Base-by-base conservation (phyloP, 1,139 yeast species). In the Geotrichum klebahnii region DNA sequence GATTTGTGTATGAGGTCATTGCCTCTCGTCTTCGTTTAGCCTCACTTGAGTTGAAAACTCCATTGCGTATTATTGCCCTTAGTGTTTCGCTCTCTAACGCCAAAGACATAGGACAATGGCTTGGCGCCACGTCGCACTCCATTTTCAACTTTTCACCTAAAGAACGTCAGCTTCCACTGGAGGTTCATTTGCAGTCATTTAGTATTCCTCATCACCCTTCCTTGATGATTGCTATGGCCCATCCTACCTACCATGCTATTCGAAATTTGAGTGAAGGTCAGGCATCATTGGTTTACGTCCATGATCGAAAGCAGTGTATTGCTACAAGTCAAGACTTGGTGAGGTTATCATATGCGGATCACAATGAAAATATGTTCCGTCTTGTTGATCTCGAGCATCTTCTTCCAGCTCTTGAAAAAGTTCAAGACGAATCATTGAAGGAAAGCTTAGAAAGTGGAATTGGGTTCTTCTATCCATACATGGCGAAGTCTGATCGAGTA, bases 51-150 rank as follows among this genome's bases (percentile, higher is more conserved):
- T 64, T 82, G 12, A 82, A 81, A 26, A 70, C 67, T 1, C 58
- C 59, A 59, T 65, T 4, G 59, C 71, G 97, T 55, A 68, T 88
- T 28, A 76, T 92, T 20, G 90, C 79, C 0, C 67, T 92, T 14
- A 74, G 87, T 1, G 74, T 80, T 1, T 80, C 96, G 0, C 65
- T 90, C 33, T 79, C 94, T 0, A 84, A 84, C 62, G 87, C 84
- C 3, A 74, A 79, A 50, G 96, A 87, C 57, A 66, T 90, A 55
- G 94, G 87, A 1, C 87, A 83, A 53, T 94, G 97, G 96, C 67
- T 92, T 32, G 95, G 94, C 1, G 82, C 85, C 29, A 71, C 78
- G 31, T 73, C 72, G 50, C 73, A 69, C 35, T 73, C 79, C 42
- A 74, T 82, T 3, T 87, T 74, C 68, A 90, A 88, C 60, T 89